Base-by-base conservation (phyloP, 169 alveolate genomes). In the Plasmodium gaboni region DNA sequence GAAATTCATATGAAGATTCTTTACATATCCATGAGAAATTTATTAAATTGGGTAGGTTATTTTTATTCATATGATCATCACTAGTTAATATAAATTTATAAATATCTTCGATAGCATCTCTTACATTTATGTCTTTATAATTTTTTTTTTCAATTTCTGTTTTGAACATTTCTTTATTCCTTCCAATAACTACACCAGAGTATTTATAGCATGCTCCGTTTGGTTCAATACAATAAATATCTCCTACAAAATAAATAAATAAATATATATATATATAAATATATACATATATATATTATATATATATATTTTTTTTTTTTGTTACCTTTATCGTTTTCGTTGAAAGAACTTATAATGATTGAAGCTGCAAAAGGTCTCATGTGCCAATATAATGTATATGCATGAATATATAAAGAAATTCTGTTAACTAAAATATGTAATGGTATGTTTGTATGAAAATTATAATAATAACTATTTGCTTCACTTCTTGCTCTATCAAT, bases 311-410 rank as follows among this genome's bases (percentile, higher is more conserved):
- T 2, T 19, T 46, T n/a, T 57, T 4, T 13, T 13, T 17, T 38
- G 24, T 28, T 83, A 94, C 93, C 88, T 64, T 88, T 87, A 55
- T 95, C 96, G 57, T 88, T 89, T 28, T 90, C 92, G 87, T 96
- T 98, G 74, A 93, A 91, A 10, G 98, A 95, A 15, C 97, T 96
- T 22, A 98, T 32, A 6, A 97, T 92, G 44, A 96, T 94, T 28
- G 98, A 91, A 26, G 98, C 93, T n/a, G 99, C 99, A 89, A 96
- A 96, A 3, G 99, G 99, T 69, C 99, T 94, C 17, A 93, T 96
- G 61, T 95, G 95, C 95, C 98, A 93, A 88, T 97, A 97, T 26
- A 97, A 86, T 2, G 99, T 97, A 85, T 93, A 96, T 32, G 96
- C 96, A 88, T 98, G 99, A 28, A 97, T 96, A 89, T 95, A 97